Percentiles rank a stretch among this genome's conserved stretches.
phyloP scores from a whole-genome alignment of 2,329 filamentous ascomycete genomes.

The Penicillium sp. region DNA sequence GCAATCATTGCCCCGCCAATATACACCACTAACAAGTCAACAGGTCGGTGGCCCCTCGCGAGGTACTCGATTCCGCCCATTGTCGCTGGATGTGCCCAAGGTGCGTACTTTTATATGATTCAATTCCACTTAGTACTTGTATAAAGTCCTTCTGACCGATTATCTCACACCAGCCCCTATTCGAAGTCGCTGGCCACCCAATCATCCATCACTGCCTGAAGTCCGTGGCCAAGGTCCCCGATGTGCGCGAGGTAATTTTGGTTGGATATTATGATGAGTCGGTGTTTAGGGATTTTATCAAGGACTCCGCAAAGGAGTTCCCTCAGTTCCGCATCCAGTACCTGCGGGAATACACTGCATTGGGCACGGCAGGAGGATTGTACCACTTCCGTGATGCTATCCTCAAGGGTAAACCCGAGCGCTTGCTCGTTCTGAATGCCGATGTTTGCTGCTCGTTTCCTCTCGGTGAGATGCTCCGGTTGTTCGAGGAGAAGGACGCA shows the following conservation, averaged over 20 bases:
- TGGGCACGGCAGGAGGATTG: slow-evolving; percentile 90
- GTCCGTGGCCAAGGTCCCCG: slow-evolving; percentile 81
- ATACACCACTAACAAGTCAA: slow-evolving; percentile 28
- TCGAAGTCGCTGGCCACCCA: slow-evolving; percentile 95
- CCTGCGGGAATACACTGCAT: slow-evolving; percentile 91
- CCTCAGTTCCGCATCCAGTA: slow-evolving; percentile 88
- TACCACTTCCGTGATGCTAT: slow-evolving; percentile 99
- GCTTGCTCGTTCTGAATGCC: slow-evolving; percentile 95
- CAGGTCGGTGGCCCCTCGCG: slow-evolving; percentile 92
- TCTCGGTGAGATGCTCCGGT: slow-evolving; percentile 85
- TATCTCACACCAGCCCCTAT: slow-evolving; percentile 63
- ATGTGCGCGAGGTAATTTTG: slow-evolving; percentile 92
- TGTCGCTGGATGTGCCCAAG: slow-evolving; percentile 94
- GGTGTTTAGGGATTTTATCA: slow-evolving; percentile 97
- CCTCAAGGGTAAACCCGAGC: slow-evolving; percentile 87
- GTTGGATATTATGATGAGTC: slow-evolving; percentile 98
- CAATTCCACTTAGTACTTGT: slow-evolving; percentile 14
- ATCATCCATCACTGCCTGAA: slow-evolving; percentile 98
- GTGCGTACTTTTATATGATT: slow-evolving; percentile 44
- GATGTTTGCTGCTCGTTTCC: slow-evolving; percentile 99
- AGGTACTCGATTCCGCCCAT: slow-evolving; percentile 89
- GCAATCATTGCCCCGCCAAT: slow-evolving; percentile 4
- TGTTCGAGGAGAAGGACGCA: slow-evolving; percentile 91
- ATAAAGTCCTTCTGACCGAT: slow-evolving; percentile 8
- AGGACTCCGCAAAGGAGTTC: slow-evolving; percentile 77